Percentiles rank a stretch among this genome's conserved stretches.
phyloP scores from a whole-genome alignment of 1,284 basidiomycete species.

The Farysia itapuensis region DNA sequence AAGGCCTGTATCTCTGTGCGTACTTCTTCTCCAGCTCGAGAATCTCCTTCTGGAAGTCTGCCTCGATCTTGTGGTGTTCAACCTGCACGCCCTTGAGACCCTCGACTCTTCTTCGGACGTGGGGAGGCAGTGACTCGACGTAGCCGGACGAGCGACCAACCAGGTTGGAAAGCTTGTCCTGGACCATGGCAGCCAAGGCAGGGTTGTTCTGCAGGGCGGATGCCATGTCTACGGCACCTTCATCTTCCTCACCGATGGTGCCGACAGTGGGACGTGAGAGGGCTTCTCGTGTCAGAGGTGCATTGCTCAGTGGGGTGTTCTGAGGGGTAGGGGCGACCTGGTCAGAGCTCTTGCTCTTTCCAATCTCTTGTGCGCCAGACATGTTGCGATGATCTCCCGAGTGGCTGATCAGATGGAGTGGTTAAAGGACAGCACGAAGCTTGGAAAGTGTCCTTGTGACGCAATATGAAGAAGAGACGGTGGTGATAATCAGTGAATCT shows the following conservation, averaged over 20 bases:
- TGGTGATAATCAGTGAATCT: background rate
- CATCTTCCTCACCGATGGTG: slow-evolving; percentile 58
- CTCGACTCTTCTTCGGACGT: slow-evolving; percentile 82
- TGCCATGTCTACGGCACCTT: slow-evolving; percentile 39
- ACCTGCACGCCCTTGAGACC: slow-evolving; percentile 92
- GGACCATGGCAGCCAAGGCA: slow-evolving; percentile 60
- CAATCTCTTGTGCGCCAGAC: slow-evolving; percentile 42
- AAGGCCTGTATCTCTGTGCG: slow-evolving; percentile 77
- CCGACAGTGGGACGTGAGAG: slow-evolving; percentile 67
- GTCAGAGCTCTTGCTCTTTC: slow-evolving; percentile 48
- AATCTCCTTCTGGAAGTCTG: slow-evolving; percentile 94
- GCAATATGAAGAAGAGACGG: background rate
- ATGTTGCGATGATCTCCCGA: no score
- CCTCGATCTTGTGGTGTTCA: slow-evolving; percentile 88
- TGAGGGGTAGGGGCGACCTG: slow-evolving; percentile 73
- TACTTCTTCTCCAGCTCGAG: slow-evolving; percentile 98
- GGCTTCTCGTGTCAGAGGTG: slow-evolving; percentile 69
- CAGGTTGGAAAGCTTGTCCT: slow-evolving; percentile 67
- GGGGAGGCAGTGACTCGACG: slow-evolving; percentile 79
- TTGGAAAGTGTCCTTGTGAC: no score
- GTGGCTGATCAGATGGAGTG: no score
- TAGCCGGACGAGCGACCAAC: slow-evolving; percentile 81
- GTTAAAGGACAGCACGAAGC: no score
- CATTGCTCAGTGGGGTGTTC: slow-evolving; percentile 75
- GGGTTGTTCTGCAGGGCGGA: slow-evolving; percentile 53